These are phyloP conservation scores for Alloteropsis semialata DNA, from an alignment of 176 grass and related monocot genomes.

Conservation along the genomic window DNA sequence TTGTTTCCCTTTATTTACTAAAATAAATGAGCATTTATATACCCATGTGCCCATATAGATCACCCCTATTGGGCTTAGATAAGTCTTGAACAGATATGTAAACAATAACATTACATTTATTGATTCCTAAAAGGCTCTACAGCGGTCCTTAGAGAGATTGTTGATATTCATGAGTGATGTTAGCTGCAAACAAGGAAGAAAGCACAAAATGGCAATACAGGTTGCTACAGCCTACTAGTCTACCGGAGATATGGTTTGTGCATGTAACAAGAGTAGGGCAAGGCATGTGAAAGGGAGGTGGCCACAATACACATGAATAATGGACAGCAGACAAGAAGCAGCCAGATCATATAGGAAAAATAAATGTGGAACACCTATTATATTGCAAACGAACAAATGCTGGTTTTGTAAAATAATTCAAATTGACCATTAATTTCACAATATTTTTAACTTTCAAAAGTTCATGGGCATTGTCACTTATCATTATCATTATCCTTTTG, in stretches of 20 bases:
- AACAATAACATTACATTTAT: neutral
- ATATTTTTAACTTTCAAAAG: neutral
- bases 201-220: neutral
- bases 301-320: neutral
- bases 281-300: neutral
- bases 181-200: neutral
- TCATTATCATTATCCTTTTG: neutral
- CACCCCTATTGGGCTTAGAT: neutral
- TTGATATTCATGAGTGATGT: neutral
- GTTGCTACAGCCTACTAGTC: neutral
- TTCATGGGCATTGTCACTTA: neutral
- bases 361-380: too few relatives aligned
- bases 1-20: neutral
- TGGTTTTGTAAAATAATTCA: neutral
- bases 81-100: neutral
- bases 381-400: too few relatives aligned
- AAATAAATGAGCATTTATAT: neutral
- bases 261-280: neutral
- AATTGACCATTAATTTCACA: neutral
- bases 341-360: too few relatives aligned
- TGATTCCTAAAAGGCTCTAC: neutral
- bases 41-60: neutral
- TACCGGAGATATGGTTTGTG: neutral
- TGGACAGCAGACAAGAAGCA: neutral
- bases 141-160: neutral